phyloP scores from a whole-genome alignment of 2,329 filamentous ascomycete genomes.

The Dactylellina drechsleri region DNA sequence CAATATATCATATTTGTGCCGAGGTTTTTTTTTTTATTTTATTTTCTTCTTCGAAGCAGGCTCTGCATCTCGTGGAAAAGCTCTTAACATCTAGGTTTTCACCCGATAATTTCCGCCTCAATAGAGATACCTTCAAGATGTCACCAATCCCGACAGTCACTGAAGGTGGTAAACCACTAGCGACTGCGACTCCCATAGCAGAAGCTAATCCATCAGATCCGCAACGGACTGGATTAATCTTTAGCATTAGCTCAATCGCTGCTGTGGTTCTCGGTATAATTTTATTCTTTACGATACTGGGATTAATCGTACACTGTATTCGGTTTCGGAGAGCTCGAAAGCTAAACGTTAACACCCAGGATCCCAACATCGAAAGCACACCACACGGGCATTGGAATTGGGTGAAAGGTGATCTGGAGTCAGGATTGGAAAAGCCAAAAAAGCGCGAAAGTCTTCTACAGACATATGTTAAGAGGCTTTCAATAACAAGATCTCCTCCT shows the following conservation, averaged over 20 bases:
- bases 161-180: neutral
- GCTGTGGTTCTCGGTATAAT: conserved; percentile 31
- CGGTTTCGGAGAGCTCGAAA: conserved; percentile 14
- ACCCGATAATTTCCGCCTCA: neutral
- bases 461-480: conserved; percentile 37
- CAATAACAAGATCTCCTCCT: conserved; percentile 20
- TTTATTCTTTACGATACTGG: conserved; percentile 36
- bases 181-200: neutral
- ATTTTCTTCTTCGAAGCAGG: too few species aligned
- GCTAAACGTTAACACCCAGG: neutral
- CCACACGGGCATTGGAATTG: conserved; percentile 6
- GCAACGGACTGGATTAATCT: conserved; percentile 2
- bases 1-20: too few species aligned
- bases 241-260: conserved; percentile 41
- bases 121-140: conserved; percentile 20
- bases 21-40: too few species aligned
- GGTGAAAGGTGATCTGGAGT: neutral
- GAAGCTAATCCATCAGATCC: neutral
- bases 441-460: conserved; percentile 28
- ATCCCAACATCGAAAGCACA: neutral
- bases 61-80: too few species aligned
- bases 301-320: conserved; percentile 28
- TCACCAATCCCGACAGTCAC: conserved; percentile 13
- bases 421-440: neutral
- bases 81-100: too few species aligned